Evolutionary conservation across 345 rosid species (phyloP).

Genomic region (Aethionema arabicum): DNA sequence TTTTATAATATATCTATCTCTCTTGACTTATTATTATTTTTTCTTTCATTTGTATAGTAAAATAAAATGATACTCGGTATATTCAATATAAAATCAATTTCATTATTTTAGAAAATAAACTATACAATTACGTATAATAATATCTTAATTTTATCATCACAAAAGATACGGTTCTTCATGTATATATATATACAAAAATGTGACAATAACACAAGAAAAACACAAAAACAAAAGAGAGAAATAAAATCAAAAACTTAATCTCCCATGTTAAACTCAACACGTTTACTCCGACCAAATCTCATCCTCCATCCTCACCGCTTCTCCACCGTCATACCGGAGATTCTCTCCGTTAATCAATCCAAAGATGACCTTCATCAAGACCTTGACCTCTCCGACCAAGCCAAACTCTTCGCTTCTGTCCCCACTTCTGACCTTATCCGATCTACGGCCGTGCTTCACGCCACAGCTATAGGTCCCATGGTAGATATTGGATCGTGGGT

Average conservation of each 20-base stretch:
- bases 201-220: constrained; percentile 7
- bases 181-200: neutral
- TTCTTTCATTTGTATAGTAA: too few species aligned
- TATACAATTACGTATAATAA: too few species aligned
- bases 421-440: constrained; percentile 51
- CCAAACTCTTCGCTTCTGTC: constrained; percentile 50
- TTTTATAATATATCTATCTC: too few species aligned
- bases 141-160: too few species aligned
- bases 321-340: constrained; percentile 32
- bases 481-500: constrained; percentile 77
- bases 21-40: too few species aligned
- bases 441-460: constrained; percentile 51
- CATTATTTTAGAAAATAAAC: too few species aligned
- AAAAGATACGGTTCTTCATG: too few species aligned
- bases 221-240: constrained; percentile 6
- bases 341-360: constrained; percentile 31
- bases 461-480: constrained; percentile 52
- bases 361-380: constrained; percentile 31
- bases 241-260: neutral
- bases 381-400: constrained; percentile 53
- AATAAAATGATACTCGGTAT: too few species aligned
- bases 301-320: constrained; percentile 32
- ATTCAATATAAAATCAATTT: too few species aligned
- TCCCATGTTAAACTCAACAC: constrained; percentile 34
- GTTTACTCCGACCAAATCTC: constrained; percentile 42